These are phyloP conservation scores for Cercospora sesami DNA, from an alignment of 2,329 filamentous ascomycete species.

Conservation along the genomic window DNA sequence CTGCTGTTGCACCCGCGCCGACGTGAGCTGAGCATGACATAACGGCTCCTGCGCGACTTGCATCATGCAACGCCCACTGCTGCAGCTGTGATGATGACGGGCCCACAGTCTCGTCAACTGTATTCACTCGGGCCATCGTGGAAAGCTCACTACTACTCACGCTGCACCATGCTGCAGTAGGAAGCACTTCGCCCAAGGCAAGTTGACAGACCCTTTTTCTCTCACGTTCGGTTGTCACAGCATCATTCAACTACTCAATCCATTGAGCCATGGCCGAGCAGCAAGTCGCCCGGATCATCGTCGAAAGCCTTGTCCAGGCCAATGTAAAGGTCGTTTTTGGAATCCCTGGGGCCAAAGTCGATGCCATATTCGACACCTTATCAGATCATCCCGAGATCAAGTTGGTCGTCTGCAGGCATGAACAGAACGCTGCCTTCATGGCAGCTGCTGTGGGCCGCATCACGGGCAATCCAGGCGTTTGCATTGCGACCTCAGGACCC, in stretches of 20 bases:
- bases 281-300: conserved; percentile 38
- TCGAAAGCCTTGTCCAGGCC: conserved; percentile 43
- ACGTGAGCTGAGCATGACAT: conserved; percentile 23
- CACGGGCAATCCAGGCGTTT: conserved; percentile 50
- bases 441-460: conserved; percentile 50
- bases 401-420: conserved; percentile 51
- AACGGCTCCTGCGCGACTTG: background rate
- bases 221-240: background rate
- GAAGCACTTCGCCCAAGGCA: conserved; percentile 5
- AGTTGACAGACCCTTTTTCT: background rate
- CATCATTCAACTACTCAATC: background rate
- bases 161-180: background rate
- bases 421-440: conserved; percentile 55
- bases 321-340: conserved; percentile 51
- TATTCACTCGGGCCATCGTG: conserved; percentile 1
- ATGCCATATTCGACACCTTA: conserved; percentile 51
- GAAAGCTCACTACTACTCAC: conserved; percentile 5
- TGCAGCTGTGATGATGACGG: conserved; percentile 6
- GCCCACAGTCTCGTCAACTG: background rate
- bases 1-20: background rate
- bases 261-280: conserved; percentile 27
- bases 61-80: background rate
- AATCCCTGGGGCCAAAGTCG: conserved; percentile 48
- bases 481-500: conserved; percentile 51
- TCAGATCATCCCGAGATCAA: conserved; percentile 51